Evolutionary conservation across 1,284 basidiomycete species (phyloP), one percentile per base, ranked within the genome.

Genomic region (Leucoagaricus sp.): DNA sequence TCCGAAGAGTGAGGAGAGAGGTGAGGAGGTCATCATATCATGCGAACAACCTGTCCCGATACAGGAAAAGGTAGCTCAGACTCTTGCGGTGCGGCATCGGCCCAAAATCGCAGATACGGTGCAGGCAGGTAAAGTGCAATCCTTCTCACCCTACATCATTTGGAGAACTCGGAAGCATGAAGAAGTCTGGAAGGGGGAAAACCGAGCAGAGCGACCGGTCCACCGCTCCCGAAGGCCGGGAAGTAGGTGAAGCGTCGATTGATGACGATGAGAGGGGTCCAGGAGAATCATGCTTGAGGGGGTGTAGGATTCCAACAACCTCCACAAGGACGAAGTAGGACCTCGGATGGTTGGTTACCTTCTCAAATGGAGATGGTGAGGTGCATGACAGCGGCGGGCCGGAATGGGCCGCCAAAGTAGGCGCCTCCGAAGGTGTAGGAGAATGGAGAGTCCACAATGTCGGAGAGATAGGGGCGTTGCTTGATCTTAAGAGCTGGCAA

Each of bases 91-190:
- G n/a, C 47, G 38, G 47, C 15, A 40, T 40, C 38, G 15, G 29
- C 46, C 38, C 47, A 42, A 42, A 26, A 13, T 28, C 38, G 47
- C 47, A 55, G 46, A 44, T 55, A 49, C 38, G 33, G 40, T 29
- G 29, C 40, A 23, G 23, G 29, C 44, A 55, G 36, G 17, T 42
- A 49, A 49, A 49, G n/a, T 12, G 44, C 36, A 17, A n/a, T 34
- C 38, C 36, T 49, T 49, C 47, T 42, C 47, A 48, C 53, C 53
- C 38, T 49, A 42, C 44, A 55, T 48, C 53, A 49, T 21, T 29
- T 38, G 28, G 38, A 55, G 47, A 55, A 55, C 46, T 31, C n/a
- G 47, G 53, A 55, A 55, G 53, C 47, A 42, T 34, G 46, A 55
- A 55, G 53, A 55, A 55, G 53, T 28, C 25, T 46, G 25, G 45